Conservation (phyloP, 1,284 basidiomycete species). For the Ganoderma multipileum region DNA sequence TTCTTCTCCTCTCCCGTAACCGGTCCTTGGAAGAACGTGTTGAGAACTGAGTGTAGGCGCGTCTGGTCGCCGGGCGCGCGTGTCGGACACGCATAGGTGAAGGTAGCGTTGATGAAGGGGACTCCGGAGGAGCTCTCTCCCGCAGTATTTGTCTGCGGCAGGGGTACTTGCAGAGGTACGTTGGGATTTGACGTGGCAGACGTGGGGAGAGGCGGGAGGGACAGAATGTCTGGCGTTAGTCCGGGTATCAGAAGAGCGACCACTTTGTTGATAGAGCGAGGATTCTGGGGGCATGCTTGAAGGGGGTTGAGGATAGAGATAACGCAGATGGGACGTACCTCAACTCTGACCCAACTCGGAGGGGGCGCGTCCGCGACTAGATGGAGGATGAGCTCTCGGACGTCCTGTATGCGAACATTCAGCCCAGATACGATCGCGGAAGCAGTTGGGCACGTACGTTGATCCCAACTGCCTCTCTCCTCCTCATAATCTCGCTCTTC, state of each 20-base stretch:
- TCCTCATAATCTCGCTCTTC: slow-evolving; percentile 72
- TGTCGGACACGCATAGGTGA: slow-evolving; percentile 91
- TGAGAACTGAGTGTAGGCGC: slow-evolving; percentile 86
- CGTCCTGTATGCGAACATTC: slow-evolving; percentile 60
- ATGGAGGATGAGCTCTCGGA: slow-evolving; percentile 85
- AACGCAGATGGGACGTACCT: slow-evolving; percentile 54
- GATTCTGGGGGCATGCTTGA: slow-evolving; percentile 57
- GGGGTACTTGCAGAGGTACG: slow-evolving; percentile 69
- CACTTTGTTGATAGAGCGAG: slow-evolving; percentile 74
- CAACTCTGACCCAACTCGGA: slow-evolving; percentile 84
- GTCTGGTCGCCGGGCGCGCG: slow-evolving; percentile 87
- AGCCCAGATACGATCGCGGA: not conserved
- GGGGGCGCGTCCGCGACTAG: slow-evolving; percentile 83
- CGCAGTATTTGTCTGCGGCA: slow-evolving; percentile 44
- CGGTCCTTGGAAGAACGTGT: slow-evolving; percentile 81
- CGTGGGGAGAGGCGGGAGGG: slow-evolving; percentile 69
- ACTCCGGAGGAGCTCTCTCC: slow-evolving; percentile 49
- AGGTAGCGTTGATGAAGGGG: slow-evolving; percentile 82
- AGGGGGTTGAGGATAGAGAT: slow-evolving; percentile 1
- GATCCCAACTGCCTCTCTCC: slow-evolving; percentile 77
- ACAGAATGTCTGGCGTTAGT: slow-evolving; percentile 72
- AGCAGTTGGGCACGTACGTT: slow-evolving; percentile 59
- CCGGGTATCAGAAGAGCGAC: slow-evolving; percentile 85
- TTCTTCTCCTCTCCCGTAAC: slow-evolving; percentile 83
- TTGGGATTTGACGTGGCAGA: slow-evolving; percentile 72